Conservation (phyloP, 768 basidiomycete species). For the Russula abietina region DNA sequence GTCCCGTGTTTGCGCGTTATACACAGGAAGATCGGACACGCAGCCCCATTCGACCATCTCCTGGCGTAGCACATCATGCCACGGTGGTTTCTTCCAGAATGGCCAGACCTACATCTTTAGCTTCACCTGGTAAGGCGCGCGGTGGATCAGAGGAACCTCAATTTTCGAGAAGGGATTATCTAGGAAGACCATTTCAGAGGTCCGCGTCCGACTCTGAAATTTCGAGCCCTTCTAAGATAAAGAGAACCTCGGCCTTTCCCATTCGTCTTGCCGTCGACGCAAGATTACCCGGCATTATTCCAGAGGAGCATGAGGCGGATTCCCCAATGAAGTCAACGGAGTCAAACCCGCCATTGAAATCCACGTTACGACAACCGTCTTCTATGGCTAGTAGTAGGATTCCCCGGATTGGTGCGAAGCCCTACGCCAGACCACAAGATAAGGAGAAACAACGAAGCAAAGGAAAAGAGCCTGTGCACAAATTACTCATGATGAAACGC, state of each 20-base stretch:
- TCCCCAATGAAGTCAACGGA: constrained; percentile 8
- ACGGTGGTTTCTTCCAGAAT: not conserved
- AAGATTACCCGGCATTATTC: constrained; percentile 18
- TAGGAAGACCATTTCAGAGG: constrained; percentile 10
- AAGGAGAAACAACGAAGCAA: constrained; percentile 14
- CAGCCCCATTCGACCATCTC: constrained; percentile 16
- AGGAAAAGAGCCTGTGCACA: constrained; percentile 13
- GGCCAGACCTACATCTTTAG: not conserved
- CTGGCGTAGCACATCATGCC: not conserved
- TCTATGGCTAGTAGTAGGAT: constrained; percentile 31
- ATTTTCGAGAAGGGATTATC: not conserved
- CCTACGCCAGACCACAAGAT: constrained; percentile 29
- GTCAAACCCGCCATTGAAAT: constrained; percentile 11
- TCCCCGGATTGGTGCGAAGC: constrained; percentile 34
- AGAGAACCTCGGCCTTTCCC: constrained; percentile 14
- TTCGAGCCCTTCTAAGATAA: constrained; percentile 12
- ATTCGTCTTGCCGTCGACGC: constrained; percentile 2
- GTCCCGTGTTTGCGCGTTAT: constrained; percentile 22
- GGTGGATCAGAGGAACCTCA: constrained; percentile 24
- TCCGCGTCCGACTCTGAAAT: constrained; percentile 24
- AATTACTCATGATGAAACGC: constrained; percentile 8
- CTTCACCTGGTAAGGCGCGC: constrained; percentile 12
- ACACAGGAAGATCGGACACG: constrained; percentile 5
- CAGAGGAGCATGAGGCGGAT: constrained; percentile 13
- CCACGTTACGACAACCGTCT: constrained; percentile 30